These are phyloP conservation scores for Aspergillus conjunctus DNA, from an alignment of 495 filamentous ascomycete species.

Conservation along the genomic window DNA sequence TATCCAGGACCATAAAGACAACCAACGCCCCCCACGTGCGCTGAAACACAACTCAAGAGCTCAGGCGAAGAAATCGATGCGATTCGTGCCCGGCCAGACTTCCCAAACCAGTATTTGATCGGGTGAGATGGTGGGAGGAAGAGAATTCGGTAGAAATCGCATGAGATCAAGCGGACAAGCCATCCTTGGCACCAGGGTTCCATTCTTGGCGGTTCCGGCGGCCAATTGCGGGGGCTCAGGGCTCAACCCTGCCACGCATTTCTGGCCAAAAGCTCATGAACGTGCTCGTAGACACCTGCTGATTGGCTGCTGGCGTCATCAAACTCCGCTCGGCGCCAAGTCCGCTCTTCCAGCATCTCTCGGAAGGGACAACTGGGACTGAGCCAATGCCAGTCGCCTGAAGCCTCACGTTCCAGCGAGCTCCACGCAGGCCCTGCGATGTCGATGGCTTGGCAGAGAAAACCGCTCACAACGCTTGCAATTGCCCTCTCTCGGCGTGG, in stretches of 20 bases:
- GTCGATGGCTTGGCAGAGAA: slow-evolving; percentile 12
- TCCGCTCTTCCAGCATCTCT: slow-evolving; percentile 22
- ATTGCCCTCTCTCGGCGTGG: background rate
- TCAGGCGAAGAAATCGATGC: background rate
- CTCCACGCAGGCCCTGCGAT: background rate
- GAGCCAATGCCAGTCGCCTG: slow-evolving; percentile 18
- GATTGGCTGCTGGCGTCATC: slow-evolving; percentile 11
- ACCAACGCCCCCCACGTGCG: slow-evolving; percentile 3
- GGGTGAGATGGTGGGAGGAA: background rate
- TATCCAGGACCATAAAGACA: slow-evolving; percentile 1
- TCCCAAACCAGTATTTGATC: background rate
- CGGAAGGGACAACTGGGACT: background rate
- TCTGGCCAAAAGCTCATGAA: slow-evolving; percentile 22
- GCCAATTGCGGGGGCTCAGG: background rate
- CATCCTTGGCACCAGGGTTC: slow-evolving; percentile 6
- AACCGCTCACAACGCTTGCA: background rate
- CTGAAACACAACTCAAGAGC: background rate
- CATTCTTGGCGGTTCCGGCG: slow-evolving; percentile 2
- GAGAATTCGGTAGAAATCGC: background rate
- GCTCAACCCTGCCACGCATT: background rate
- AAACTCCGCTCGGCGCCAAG: slow-evolving; percentile 20
- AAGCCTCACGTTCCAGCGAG: slow-evolving; percentile 22
- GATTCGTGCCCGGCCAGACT: background rate
- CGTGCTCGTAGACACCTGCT: slow-evolving; percentile 7
- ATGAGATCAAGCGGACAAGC: background rate